Evolutionary conservation across 768 basidiomycete species (phyloP), one percentile per base, ranked within the genome.

Genomic region (Paxillus ammoniavirescens): DNA sequence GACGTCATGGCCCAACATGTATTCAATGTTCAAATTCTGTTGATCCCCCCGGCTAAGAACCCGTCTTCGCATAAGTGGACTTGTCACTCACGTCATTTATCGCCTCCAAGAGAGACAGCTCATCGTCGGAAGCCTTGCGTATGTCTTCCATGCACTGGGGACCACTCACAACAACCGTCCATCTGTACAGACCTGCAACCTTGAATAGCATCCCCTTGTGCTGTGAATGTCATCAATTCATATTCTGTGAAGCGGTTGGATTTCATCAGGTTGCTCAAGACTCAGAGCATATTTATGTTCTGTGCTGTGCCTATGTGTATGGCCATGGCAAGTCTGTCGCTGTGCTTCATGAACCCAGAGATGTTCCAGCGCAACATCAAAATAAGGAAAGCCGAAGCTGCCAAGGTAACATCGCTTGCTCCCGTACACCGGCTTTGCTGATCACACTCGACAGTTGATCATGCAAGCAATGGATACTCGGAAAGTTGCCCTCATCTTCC

Each of bases 201-300:
- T 21, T 21, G 21, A 21, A 21, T 3, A 3, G 21, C 21, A 3
- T 21, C 21, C 21, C 21, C 21, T 21, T 21, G 21, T 21, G 21
- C 21, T 21, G 21, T 3, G 3, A 21, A 21, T 21, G 3, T 3
- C 21, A 3, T 21, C 21, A 21, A 21, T 21, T 3, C 21, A 21
- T 3, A 21, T 3, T 21, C 1, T 21, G 21, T 21, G 21, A 21
- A 21, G 21, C n/a, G n/a, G 15, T 74, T 99, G 65, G 96, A 98
- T 68, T 98, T 98, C 70, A 80, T 98, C 59, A 77, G 82, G 38
- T 70, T 97, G 42, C 75, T 98, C 64, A 87, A 82, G 69, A 95
- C 91, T 72, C 95, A 98, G 73, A 89, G 80, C 52, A 86, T 97
- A 17, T 98, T 98, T 79, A 91, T 91, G 66, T 98, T 98, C 72